These are phyloP conservation scores for Clonostachys chloroleuca DNA, from an alignment of 2,329 filamentous ascomycete species.

Conservation along the genomic window DNA sequence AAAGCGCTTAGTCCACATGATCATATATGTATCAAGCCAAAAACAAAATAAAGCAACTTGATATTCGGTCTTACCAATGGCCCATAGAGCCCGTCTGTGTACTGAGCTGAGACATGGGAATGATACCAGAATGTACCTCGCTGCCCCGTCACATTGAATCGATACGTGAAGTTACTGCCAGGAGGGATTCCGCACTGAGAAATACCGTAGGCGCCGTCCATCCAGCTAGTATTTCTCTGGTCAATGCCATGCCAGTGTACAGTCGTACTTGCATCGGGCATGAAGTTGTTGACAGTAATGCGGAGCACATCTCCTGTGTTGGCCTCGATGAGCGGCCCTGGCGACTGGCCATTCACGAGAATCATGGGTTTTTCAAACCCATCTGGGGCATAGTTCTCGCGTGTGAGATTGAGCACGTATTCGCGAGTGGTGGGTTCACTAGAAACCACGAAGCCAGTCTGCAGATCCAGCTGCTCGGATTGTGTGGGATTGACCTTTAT, in stretches of 20 bases:
- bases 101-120: slow-evolving; percentile 4
- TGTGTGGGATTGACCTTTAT: no score
- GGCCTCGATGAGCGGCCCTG: neutral
- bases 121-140: slow-evolving; percentile 6
- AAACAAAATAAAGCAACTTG: no score
- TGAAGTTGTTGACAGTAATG: neutral
- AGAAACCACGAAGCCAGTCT: no score
- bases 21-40: no score
- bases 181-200: neutral
- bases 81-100: slow-evolving; percentile 4
- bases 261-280: neutral
- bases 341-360: neutral
- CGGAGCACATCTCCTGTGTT: neutral
- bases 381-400: neutral
- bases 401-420: no score
- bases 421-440: no score
- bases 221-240: no score
- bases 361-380: neutral
- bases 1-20: no score
- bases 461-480: no score
- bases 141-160: slow-evolving; percentile 1
- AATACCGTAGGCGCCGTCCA: no score
- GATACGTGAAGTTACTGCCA: neutral
- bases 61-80: neutral
- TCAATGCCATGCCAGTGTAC: neutral